Conservation (phyloP, 2,329 filamentous ascomycete genomes). For the Chlorencoelia australis region DNA sequence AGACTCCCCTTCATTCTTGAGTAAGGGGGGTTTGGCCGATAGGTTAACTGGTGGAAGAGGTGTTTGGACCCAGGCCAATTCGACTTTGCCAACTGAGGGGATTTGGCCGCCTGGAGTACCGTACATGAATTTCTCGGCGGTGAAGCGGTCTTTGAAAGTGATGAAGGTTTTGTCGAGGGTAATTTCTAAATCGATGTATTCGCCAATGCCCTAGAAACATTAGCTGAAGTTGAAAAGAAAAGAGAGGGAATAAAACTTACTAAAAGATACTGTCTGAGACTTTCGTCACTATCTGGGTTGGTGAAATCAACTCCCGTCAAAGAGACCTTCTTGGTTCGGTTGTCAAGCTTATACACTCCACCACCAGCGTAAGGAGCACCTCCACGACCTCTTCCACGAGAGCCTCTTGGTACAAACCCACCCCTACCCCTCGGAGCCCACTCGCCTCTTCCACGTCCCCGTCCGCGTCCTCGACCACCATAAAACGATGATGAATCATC, state of each 20-base stretch:
- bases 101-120: constrained; percentile 46
- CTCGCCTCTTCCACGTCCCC: constrained; percentile 29
- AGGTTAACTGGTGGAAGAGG: constrained; percentile 21
- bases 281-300: constrained; percentile 53
- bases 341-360: constrained; percentile 58
- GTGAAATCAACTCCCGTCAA: constrained; percentile 56
- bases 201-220: constrained; percentile 44
- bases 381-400: constrained; percentile 38
- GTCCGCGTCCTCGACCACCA: constrained; percentile 32
- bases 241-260: constrained; percentile 33
- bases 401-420: constrained; percentile 28
- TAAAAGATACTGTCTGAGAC: constrained; percentile 60
- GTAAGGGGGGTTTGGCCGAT: constrained; percentile 2
- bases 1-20: constrained; percentile 1
- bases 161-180: constrained; percentile 40
- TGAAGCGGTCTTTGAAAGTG: constrained; percentile 56
- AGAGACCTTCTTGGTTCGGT: constrained; percentile 59
- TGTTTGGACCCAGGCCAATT: constrained; percentile 50
- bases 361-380: constrained; percentile 26
- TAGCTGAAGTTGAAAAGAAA: constrained; percentile 1
- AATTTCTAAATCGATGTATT: constrained; percentile 48
- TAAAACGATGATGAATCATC: constrained; percentile 31
- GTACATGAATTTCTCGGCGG: constrained; percentile 61
- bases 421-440: constrained; percentile 16
- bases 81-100: constrained; percentile 53